Conservation (phyloP, 2,329 filamentous ascomycete species). For the Scortechinia acanthostroma region DNA sequence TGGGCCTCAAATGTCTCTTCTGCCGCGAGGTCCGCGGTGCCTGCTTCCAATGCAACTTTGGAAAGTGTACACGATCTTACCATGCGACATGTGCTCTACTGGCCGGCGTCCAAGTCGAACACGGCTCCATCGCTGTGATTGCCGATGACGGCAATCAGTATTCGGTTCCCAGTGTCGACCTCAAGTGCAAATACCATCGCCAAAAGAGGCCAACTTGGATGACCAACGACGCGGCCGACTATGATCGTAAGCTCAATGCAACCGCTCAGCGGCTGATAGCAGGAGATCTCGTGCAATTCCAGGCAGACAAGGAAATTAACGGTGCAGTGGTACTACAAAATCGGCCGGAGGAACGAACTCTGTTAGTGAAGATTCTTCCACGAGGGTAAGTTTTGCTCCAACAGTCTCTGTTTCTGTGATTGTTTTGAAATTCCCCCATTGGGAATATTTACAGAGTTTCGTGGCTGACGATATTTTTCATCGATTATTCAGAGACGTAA, state of each 20-base stretch:
- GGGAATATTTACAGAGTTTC: no score
- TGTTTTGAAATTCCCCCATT: constrained; percentile 32
- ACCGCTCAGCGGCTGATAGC: constrained; percentile 62
- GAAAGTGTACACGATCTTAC: constrained; percentile 88
- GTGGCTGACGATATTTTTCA: no score
- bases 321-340: constrained; percentile 85
- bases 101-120: constrained; percentile 85
- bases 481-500: background rate
- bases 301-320: constrained; percentile 81
- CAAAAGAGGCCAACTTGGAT: constrained; percentile 76
- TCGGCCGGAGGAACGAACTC: constrained; percentile 62
- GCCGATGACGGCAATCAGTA: constrained; percentile 88
- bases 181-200: constrained; percentile 89
- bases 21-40: constrained; percentile 92
- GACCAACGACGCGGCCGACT: constrained; percentile 63
- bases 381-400: constrained; percentile 57
- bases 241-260: constrained; percentile 59
- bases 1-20: constrained; percentile 89
- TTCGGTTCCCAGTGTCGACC: constrained; percentile 83
- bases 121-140: constrained; percentile 77
- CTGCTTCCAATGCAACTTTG: constrained; percentile 91
- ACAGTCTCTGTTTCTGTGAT: constrained; percentile 5
- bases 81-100: constrained; percentile 91
- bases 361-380: constrained; percentile 78
- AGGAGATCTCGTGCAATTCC: constrained; percentile 79